phyloP scores from a whole-genome alignment of 306 rosid genomes.

The Psophocarpus tetragonolobus region DNA sequence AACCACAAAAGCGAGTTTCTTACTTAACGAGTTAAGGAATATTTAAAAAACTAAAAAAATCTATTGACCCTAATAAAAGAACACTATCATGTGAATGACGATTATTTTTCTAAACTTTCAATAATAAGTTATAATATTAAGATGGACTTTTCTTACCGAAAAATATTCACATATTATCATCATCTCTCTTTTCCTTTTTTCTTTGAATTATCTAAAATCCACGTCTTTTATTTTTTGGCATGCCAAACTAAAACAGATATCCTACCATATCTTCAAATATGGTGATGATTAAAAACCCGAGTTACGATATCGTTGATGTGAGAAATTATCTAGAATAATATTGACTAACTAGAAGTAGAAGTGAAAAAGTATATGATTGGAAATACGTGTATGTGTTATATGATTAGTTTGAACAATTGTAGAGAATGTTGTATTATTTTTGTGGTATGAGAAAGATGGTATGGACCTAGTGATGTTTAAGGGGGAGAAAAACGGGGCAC shows the following conservation, averaged over 20 bases:
- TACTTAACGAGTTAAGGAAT: not conserved
- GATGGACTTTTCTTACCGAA: not conserved
- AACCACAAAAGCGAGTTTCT: not conserved
- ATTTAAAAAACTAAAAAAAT: not conserved
- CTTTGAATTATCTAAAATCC: not conserved
- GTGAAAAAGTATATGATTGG: not conserved
- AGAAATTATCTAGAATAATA: not conserved
- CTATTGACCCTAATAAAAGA: not conserved
- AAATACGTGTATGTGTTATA: not conserved
- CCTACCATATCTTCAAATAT: conserved; percentile 28
- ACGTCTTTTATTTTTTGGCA: not conserved
- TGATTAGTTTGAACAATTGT: conserved; percentile 25
- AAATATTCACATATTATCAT: not conserved
- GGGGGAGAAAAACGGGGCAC: conserved; percentile 45
- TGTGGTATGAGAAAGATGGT: conserved; percentile 4
- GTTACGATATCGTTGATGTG: not conserved
- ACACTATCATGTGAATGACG: not conserved
- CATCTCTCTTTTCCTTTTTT: not conserved
- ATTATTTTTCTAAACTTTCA: not conserved
- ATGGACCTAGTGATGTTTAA: conserved; percentile 22
- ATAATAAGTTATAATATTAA: not conserved
- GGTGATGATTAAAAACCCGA: conserved; percentile 7
- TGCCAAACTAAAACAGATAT: not conserved
- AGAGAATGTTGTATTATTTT: not conserved
- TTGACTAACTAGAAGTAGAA: conserved; percentile 53